Evolutionary conservation across 2,329 filamentous ascomycete species (phyloP), one percentile per base, ranked within the genome.

Genomic region (Hypoxylon sp.): DNA sequence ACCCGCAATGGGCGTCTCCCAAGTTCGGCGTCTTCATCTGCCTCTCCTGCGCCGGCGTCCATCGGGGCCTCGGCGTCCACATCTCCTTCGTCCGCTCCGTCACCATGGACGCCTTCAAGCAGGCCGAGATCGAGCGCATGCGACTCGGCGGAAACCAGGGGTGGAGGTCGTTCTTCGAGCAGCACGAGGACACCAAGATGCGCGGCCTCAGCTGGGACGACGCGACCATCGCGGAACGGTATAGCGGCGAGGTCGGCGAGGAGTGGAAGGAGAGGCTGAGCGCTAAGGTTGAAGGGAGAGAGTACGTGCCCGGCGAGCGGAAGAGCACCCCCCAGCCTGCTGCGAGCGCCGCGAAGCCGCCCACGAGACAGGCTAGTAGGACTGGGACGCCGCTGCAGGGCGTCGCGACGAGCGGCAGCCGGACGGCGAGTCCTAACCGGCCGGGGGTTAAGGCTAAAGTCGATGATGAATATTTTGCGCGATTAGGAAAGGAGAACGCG

Each of bases 21-120:
- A 99, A 99, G 82, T 97, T 99, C 79, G 95, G 95, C 78, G 93
- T 97, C 80, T 99, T 99, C 84, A 98, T 99, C 86, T 99, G 96
- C 82, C 90, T 99, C 57, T 93, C 91, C 70, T 99, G 96, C 84
- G 95, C 94, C 34, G 96, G 96, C 74, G 93, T 96, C 58, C 96
- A 99, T 82, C 92, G 96, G 70, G 94, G 94, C 2, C 89, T 99
- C 30, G 96, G 96, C 68, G 96, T 99, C 36, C 96, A 99, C 84
- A 97, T 99, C 80, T 97, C 94, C 79, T 99, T 99, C 82, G 94
- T 99, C 71, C 92, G 96, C 66, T 96, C 92, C 76, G 96, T 98
- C 77, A 97, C 93, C 68, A 99, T 99, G 96, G 96, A 99, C 83
- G 94, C 94, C 63, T 98, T 99, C 85, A 99, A 99, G 81, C 89